Conservation (phyloP, 768 basidiomycete species). For the Calocybe cyanea region DNA sequence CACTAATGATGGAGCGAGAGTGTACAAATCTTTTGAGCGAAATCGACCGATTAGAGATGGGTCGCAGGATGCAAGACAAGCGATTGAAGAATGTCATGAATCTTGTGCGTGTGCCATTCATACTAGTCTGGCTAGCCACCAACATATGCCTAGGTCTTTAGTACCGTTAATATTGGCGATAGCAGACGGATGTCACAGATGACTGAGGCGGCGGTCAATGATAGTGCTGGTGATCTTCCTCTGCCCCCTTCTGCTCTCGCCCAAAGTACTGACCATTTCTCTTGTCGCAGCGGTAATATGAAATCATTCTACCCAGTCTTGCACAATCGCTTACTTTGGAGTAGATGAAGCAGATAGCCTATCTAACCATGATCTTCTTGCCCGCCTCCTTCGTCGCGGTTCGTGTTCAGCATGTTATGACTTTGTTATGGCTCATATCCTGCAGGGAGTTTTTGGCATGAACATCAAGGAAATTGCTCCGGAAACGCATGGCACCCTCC, state of each 20-base stretch:
- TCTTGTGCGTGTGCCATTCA: slow-evolving; percentile 29
- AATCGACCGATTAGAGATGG: slow-evolving; percentile 40
- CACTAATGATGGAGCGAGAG: slow-evolving; percentile 39
- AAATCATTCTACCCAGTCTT: neutral
- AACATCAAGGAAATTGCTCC: slow-evolving; percentile 44
- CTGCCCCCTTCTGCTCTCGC: neutral
- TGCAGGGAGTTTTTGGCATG: slow-evolving; percentile 58
- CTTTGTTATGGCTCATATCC: neutral
- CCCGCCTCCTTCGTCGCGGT: slow-evolving; percentile 54
- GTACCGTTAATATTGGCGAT: slow-evolving; percentile 55
- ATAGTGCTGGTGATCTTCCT: slow-evolving; percentile 42
- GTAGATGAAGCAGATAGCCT: slow-evolving; percentile 56
- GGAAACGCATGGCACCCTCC: slow-evolving; percentile 32
- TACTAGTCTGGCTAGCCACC: neutral
- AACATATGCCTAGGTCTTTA: slow-evolving; percentile 44
- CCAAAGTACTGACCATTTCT: neutral
- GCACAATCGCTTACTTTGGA: neutral
- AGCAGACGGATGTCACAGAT: slow-evolving; percentile 48
- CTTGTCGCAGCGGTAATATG: slow-evolving; percentile 24
- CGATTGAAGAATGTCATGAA: slow-evolving; percentile 51
- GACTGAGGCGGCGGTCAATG: slow-evolving; percentile 47
- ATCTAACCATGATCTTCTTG: slow-evolving; percentile 59
- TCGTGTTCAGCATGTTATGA: slow-evolving; percentile 10
- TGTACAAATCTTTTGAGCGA: slow-evolving; percentile 47
- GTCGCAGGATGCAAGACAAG: slow-evolving; percentile 42